Base-by-base conservation (phyloP, 148 eudicot species). In the Selenicereus undatus region DNA sequence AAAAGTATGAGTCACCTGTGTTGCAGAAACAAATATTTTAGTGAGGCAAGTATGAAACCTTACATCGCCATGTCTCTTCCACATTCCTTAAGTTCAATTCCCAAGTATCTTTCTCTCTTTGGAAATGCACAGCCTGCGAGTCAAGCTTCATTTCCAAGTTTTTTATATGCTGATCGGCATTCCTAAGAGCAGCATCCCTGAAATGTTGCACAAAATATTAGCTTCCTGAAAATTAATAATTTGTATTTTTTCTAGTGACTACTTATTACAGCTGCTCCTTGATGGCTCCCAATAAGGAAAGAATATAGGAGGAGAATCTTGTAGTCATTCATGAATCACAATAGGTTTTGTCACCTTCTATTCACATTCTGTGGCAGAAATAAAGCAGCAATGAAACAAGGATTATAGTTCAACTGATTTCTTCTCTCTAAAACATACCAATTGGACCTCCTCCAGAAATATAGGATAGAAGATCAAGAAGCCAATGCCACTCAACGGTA, bases 11-110 rank as follows among this genome's bases (percentile, higher is more conserved):
- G 36, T 51, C 52, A 42, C 29, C 2, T 11, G 17, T 58, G 30
- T 70, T 27, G 45, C 50, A 62, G 35, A 20, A 66, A 50, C 11
- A 68, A 36, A 65, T 58, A 32, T 54, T 24, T 27, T 69, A 26
- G 27, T 3, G 32, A 39, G 74, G 50, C 71, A 74, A 70, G 66
- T 62, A 77, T n/a, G 45, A 52, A 51, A 75, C 30, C 75, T 83
- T 90, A 97, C 99, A 88, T 86, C 82, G 87, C 99, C 99, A 97
- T 65, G 97, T 88, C 87, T 94, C 91, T 89, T 97, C 98, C 81
- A 94, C 77, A 83, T 94, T 91, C 85, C 84, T 91, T 75, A 94
- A 87, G 73, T 84, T 91, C 73, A 85, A 73, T 72, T 91, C 96
- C 99, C 95, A 94, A 56, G 86, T 83, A 85, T 89, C 93, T 82